Base-by-base conservation (phyloP, 345 rosid species). In the Brassica nigra region DNA sequence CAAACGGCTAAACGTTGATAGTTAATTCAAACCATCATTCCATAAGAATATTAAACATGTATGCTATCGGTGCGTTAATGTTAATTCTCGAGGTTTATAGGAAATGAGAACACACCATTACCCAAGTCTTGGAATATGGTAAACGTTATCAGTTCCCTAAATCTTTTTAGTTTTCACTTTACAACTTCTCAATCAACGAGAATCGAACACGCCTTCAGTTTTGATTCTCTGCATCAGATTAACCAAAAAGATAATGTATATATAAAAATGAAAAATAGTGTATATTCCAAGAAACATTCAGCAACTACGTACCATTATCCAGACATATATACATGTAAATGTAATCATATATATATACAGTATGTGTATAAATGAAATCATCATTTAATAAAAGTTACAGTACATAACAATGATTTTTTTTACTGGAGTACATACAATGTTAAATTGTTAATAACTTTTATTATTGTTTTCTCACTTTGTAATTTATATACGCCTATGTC, bases 1-100 rank as follows among this genome's bases (percentile, higher is more conserved):
- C 36, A 33, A 33, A 33, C 36, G 36, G 36, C 12, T 55, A 66
- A 8, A 23, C 66, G 36, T 18, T 39, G 18, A n/a, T 39, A 28
- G 47, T 29, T 6, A 57, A 36, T 6, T 15, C 57, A 67, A 76
- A 76, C 68, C 68, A 76, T 62, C 44, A 70, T 62, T 62, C 64
- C 70, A 8, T 62, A 70, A 15, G 61, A 28, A 14, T 54, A 7
- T 37, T n/a, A 63, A 66, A 55, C 9, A 59, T 39, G 16, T 9
- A 23, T 66, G 54, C 61, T 4, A 79, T 79, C 10, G 70, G 82
- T 79, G 70, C 78, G 68, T 79, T 74, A 68, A 74, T 80, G 83
- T 80, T 68, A 30, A 64, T 27, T 70, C 12, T 80, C 79, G 83
- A 80, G 83, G 79, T 80, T 14, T 70, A 61, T 80, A 70, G 83